Base-by-base conservation (phyloP, 768 basidiomycete genomes). In the Xerocomus brunneocitrinus region DNA sequence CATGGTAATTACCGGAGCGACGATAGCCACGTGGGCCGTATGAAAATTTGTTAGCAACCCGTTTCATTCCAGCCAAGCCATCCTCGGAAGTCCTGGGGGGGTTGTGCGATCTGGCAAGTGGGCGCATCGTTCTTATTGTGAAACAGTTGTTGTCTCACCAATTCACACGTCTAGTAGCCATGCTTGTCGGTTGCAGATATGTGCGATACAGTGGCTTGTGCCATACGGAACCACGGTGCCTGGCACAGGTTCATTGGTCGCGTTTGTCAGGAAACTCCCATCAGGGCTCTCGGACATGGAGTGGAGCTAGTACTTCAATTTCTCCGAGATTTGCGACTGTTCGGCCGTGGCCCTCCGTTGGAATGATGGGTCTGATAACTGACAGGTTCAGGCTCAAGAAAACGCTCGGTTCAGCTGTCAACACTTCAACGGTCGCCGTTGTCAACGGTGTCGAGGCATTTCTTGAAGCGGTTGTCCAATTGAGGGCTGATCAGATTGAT, bases 401-500 rank as follows among this genome's bases (percentile, higher is more conserved):
- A 24, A 10, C 40, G 10, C 9, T 40, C 5, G 36, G 32, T n/a
- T n/a, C 36, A 36, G 16, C 6, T n/a, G 36, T n/a, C 36, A 3
- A 5, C 8, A 8, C 16, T n/a, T 36, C 32, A 34, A n/a, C 35
- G 34, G 56, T n/a, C 1, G 42, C 24, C 39, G 39, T 42, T 35
- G 19, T 42, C 34, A 32, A 28, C 48, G 13, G 12, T 24, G 40
- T 41, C 22, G 53, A 41, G 34, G n/a, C 34, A n/a, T 38, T 36
- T 41, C 35, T 48, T 28, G 30, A 41, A 28, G 19, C 38, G 10
- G 28, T 30, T 28, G 25, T 14, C 25, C 32, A 34, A 8, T 32
- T 8, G 1, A 16, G 14, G 9, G 46, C 32, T 38, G 44, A 56
- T 51, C 49, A 27, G 24, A 22, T 27, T 44, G 59, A 62, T 57